Percentiles rank a stretch among this genome's conserved stretches.
Conservation (phyloP, 495 filamentous ascomycete genomes). For the Aspergillus ellipticus region DNA sequence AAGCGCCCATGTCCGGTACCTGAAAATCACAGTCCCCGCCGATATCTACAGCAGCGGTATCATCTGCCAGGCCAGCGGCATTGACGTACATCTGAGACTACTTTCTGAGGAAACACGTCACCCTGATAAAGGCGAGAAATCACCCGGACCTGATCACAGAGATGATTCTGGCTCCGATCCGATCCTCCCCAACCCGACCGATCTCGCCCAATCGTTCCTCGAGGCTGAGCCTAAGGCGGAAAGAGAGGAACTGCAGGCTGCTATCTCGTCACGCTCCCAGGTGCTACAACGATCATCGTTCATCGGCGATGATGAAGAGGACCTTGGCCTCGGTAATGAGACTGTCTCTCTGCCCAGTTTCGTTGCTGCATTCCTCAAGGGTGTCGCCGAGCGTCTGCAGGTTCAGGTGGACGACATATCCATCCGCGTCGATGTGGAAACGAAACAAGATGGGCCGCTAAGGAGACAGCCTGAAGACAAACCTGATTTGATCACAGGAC, state of each 20-base stretch:
- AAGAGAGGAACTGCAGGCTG: conserved; percentile 71
- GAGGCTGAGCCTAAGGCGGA: conserved; percentile 74
- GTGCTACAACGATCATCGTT: conserved; percentile 43
- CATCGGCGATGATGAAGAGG: conserved; percentile 58
- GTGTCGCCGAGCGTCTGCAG: conserved; percentile 75
- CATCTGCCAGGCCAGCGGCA: conserved; percentile 69
- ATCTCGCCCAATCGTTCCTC: conserved; percentile 84
- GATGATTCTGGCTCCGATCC: conserved; percentile 36
- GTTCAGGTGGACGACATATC: conserved; percentile 65
- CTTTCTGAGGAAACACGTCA: conserved; percentile 27
- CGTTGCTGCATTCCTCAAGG: conserved; percentile 76
- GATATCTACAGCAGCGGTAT: conserved; percentile 80
- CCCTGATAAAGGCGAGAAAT: conserved; percentile 8
- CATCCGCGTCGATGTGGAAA: conserved; percentile 57
- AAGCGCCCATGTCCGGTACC: conserved; percentile 63
- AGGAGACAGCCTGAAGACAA: conserved; percentile 40
- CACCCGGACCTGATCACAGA: conserved; percentile 9
- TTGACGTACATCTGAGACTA: conserved; percentile 59
- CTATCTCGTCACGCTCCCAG: conserved; percentile 62
- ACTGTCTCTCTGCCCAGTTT: conserved; percentile 73
- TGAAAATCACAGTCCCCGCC: conserved; percentile 75
- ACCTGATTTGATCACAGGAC: conserved; percentile 54
- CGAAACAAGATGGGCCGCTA: conserved; percentile 41
- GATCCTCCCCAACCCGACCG: conserved; percentile 67
- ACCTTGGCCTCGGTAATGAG: conserved; percentile 66